Evolutionary conservation across 306 rosid species (phyloP).

Genomic region (Potentilla sterilis): DNA sequence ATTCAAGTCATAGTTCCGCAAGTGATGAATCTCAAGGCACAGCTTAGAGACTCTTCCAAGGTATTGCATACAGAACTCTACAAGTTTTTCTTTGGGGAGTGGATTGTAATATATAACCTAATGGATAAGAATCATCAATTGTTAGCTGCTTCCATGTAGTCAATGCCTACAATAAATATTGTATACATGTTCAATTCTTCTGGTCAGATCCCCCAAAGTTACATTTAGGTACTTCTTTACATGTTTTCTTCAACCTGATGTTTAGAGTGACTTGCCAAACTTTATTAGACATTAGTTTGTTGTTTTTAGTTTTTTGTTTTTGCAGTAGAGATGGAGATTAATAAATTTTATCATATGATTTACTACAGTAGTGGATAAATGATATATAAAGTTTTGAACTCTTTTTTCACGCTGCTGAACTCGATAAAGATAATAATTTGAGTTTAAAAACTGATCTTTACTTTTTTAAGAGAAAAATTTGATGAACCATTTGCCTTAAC

Average conservation of each 20-base stretch:
- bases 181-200: background rate
- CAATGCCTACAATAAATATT: background rate
- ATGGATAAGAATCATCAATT: background rate
- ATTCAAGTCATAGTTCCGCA: constrained; percentile 96
- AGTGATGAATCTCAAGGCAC: constrained; percentile 87
- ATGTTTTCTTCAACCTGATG: background rate
- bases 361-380: background rate
- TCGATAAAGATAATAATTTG: background rate
- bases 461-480: background rate
- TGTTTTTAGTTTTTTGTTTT: background rate
- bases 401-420: background rate
- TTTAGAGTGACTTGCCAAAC: background rate
- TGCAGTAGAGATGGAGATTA: background rate
- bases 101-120: background rate
- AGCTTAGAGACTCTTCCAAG: constrained; percentile 91
- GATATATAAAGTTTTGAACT: background rate
- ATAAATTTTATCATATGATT: background rate
- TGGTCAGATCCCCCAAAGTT: background rate
- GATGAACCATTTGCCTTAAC: background rate
- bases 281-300: background rate
- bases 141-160: background rate
- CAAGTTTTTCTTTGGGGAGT: constrained; percentile 1
- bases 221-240: background rate
- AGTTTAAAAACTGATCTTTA: background rate
- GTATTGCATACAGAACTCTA: constrained; percentile 41